Percentiles rank a stretch among this genome's conserved stretches.
Conservation (phyloP, 1,139 yeast genomes). For the Hyphopichia buzzinii region DNA sequence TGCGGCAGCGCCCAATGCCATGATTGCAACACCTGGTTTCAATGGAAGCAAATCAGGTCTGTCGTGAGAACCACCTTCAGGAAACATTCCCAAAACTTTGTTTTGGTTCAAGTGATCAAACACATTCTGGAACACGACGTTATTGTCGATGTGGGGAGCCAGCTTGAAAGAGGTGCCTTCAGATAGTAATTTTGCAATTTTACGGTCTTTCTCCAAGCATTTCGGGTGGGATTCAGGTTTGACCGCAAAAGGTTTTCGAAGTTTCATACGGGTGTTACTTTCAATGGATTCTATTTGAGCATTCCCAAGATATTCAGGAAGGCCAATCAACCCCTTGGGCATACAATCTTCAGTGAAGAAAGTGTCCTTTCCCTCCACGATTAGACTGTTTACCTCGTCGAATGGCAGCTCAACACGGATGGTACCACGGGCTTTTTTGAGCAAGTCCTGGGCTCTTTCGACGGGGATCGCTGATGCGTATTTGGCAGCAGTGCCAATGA, state of each 20-base stretch:
- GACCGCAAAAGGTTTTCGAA: constrained; percentile 49
- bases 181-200: constrained; percentile 35
- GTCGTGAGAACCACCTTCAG: constrained; percentile 53
- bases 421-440: constrained; percentile 46
- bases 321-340: constrained; percentile 58
- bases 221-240: constrained; percentile 5
- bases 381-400: constrained; percentile 16
- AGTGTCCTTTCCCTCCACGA: constrained; percentile 48
- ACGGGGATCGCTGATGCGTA: constrained; percentile 69
- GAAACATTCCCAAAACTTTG: constrained; percentile 66
- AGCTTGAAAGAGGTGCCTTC: constrained; percentile 52
- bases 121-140: constrained; percentile 57
- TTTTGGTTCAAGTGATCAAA: constrained; percentile 58
- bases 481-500: constrained; percentile 57
- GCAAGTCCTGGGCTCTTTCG: constrained; percentile 68
- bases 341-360: constrained; percentile 44
- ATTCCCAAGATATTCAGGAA: constrained; percentile 59
- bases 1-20: constrained; percentile 48
- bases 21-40: constrained; percentile 49
- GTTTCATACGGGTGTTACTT: constrained; percentile 50
- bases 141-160: constrained; percentile 66
- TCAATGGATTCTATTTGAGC: constrained; percentile 51
- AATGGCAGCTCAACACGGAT: constrained; percentile 28
- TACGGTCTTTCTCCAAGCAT: constrained; percentile 4
- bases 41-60: constrained; percentile 40